These are phyloP conservation scores for Pyrrhoderma lamaoense DNA, from an alignment of 1,284 basidiomycete genomes.

Conservation along the genomic window DNA sequence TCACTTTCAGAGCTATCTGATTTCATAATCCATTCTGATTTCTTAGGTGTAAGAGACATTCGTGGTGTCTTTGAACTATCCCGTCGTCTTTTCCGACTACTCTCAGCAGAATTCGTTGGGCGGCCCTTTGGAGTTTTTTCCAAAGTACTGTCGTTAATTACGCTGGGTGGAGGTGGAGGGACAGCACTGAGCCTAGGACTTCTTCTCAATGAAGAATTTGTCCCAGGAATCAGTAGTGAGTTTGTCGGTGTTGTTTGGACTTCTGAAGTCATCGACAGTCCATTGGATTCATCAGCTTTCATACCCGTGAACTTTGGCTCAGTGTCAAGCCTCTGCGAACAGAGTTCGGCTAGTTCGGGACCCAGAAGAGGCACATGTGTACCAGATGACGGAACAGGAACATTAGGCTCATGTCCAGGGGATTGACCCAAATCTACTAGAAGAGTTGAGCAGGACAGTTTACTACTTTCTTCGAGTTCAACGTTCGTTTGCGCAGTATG, in stretches of 20 bases:
- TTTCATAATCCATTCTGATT: slow-evolving; percentile 3
- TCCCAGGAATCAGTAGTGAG: neutral
- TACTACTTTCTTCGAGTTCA: neutral
- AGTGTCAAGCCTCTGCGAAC: too few species aligned
- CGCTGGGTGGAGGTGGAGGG: slow-evolving; percentile 6
- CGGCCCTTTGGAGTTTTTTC: too few species aligned
- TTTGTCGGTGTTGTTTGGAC: neutral
- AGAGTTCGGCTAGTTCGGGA: too few species aligned
- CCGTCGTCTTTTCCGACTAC: slow-evolving; percentile 8
- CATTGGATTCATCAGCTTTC: too few species aligned
- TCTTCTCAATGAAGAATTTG: slow-evolving; percentile 10
- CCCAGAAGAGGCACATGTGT: too few species aligned
- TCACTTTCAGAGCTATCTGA: slow-evolving; percentile 10
- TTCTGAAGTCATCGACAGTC: too few species aligned
- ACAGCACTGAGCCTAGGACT: slow-evolving; percentile 15
- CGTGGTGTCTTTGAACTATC: slow-evolving; percentile 5
- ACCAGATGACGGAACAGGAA: too few species aligned
- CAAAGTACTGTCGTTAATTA: too few species aligned
- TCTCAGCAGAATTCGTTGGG: too few species aligned
- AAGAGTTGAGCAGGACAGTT: neutral
- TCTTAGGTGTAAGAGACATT: slow-evolving; percentile 8
- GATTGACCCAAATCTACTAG: neutral
- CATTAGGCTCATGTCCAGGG: neutral
- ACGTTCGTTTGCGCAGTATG: neutral
- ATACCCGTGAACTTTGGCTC: too few species aligned